phyloP scores from a whole-genome alignment of 2,329 filamentous ascomycete species.

The Colletotrichum orchidophilum region DNA sequence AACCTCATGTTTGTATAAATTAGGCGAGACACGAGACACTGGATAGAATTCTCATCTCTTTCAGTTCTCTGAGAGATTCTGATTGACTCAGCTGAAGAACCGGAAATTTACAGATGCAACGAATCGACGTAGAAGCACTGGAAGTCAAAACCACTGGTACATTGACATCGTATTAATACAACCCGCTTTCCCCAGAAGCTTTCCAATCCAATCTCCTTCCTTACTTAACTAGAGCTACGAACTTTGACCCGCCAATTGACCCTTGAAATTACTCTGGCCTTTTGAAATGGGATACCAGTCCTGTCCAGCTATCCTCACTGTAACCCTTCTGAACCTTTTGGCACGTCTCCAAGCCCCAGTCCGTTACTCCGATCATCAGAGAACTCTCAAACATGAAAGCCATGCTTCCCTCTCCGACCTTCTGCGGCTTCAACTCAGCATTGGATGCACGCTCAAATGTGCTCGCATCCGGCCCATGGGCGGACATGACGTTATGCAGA shows the following conservation, averaged over 20 bases:
- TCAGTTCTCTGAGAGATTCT: no score
- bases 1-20: no score
- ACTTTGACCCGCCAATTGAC: background rate
- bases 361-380: conserved; percentile 63
- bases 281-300: conserved; percentile 35
- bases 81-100: no score
- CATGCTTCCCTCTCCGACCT: conserved; percentile 55
- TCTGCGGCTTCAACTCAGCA: conserved; percentile 51
- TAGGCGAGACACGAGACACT: no score
- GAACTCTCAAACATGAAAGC: conserved; percentile 62
- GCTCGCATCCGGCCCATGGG: conserved; percentile 58
- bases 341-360: conserved; percentile 59
- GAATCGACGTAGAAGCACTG: no score
- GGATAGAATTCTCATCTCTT: no score
- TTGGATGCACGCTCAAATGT: conserved; percentile 57
- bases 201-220: background rate
- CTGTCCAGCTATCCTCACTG: conserved; percentile 70
- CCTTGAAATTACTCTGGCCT: background rate
- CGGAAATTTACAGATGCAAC: no score
- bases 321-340: conserved; percentile 58
- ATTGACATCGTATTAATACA: background rate
- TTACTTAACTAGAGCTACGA: background rate
- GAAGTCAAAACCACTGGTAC: no score
- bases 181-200: rapidly evolving
- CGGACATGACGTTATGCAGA: conserved; percentile 68